Percentiles rank a stretch among this genome's conserved stretches.
phyloP scores from a whole-genome alignment of 192 early-diverging fungal species.

The Coemansia sp. region DNA sequence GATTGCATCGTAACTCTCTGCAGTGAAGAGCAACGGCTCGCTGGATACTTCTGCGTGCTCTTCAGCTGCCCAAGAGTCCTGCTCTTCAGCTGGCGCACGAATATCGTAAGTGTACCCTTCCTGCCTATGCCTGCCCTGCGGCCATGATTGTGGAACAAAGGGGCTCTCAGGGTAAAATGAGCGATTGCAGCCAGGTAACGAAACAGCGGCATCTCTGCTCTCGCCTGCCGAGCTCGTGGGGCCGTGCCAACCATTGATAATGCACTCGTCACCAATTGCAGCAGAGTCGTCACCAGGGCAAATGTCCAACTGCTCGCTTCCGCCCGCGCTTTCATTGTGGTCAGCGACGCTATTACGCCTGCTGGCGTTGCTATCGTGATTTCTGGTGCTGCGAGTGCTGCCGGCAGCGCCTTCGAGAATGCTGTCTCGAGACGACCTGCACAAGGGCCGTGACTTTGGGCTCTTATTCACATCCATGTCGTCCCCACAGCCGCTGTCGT shows the following conservation, averaged over 20 bases:
- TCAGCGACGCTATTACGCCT: slow-evolving; percentile 8
- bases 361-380: neutral
- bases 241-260: neutral
- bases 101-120: neutral
- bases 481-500: slow-evolving; percentile 12
- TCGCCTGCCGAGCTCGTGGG: neutral
- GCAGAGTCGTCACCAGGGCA: slow-evolving; percentile 9
- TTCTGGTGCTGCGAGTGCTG: slow-evolving; percentile 11
- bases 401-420: slow-evolving; percentile 6
- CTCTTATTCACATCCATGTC: slow-evolving; percentile 1
- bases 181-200: slow-evolving; percentile 12
- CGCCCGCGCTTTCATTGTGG: slow-evolving; percentile 4
- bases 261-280: neutral
- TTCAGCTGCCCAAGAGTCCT: neutral
- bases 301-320: neutral
- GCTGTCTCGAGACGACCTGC: slow-evolving; percentile 4
- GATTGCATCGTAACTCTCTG: neutral
- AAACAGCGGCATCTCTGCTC: slow-evolving; percentile 5
- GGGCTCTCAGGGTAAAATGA: slow-evolving; percentile 10
- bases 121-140: slow-evolving; percentile 7
- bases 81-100: neutral
- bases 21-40: neutral
- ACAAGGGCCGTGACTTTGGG: slow-evolving; percentile 8
- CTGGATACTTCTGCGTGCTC: neutral
- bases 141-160: slow-evolving; percentile 11